These are phyloP conservation scores for Cymbidium sinense DNA, from an alignment of 106 monocot genomes.

Conservation along the genomic window DNA sequence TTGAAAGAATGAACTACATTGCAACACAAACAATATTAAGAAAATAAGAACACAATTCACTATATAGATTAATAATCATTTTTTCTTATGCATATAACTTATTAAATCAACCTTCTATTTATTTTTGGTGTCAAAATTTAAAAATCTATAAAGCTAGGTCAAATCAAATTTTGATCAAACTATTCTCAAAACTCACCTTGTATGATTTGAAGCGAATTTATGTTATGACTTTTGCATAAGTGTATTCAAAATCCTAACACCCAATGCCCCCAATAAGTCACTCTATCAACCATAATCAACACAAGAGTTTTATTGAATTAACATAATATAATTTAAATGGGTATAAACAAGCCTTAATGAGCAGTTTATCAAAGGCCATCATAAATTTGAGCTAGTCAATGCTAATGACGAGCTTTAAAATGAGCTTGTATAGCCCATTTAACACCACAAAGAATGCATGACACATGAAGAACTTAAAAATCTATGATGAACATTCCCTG, in stretches of 20 bases:
- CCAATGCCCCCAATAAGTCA: not conserved
- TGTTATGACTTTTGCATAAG: not conserved
- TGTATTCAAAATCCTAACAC: not conserved
- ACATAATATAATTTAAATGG: not conserved
- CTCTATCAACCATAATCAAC: not conserved
- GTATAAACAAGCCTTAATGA: not conserved
- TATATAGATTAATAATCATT: not conserved
- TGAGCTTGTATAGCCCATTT: not conserved
- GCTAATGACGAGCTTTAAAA: not conserved
- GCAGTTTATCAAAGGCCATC: not conserved
- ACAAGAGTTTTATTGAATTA: not conserved
- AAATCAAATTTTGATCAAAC: not conserved
- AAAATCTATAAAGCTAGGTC: not conserved
- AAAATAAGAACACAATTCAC: not conserved
- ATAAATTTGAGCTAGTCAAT: not conserved
- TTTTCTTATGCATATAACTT: not conserved
- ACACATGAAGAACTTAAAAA: not conserved
- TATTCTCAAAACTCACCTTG: not conserved
- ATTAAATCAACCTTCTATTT: not conserved
- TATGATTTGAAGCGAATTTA: not conserved
- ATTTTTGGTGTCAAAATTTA: not conserved
- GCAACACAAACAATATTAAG: not conserved
- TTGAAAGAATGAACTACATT: not conserved
- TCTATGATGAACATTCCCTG: not conserved
- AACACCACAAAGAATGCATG: not conserved